Conservation (phyloP, 2,329 filamentous ascomycete genomes). For the Lojkania enalia region DNA sequence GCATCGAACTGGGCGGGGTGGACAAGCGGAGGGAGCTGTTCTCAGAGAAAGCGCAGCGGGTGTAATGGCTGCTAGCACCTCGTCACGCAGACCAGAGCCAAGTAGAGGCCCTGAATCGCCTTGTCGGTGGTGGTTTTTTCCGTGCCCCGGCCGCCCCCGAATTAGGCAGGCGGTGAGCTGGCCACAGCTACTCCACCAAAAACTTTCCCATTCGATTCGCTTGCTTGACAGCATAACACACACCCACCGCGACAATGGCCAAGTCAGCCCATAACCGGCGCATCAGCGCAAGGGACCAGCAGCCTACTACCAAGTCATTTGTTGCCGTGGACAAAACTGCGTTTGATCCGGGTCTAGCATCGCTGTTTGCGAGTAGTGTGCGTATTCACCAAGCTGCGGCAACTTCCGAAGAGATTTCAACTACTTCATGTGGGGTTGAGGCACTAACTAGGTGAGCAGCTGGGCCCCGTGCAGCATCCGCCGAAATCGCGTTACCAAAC, state of each 20-base stretch:
- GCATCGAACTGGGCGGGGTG: constrained; percentile 2
- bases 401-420: constrained; percentile 7
- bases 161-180: constrained; percentile 9
- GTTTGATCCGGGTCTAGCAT: constrained; percentile 51
- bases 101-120: no score
- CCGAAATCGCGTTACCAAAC: constrained; percentile 46
- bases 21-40: constrained; percentile 17
- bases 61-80: neutral
- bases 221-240: constrained; percentile 9
- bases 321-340: constrained; percentile 37
- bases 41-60: neutral
- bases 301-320: constrained; percentile 22
- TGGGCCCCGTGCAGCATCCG: constrained; percentile 44
- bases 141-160: neutral
- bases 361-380: constrained; percentile 52
- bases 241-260: constrained; percentile 30
- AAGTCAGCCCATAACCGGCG: constrained; percentile 36
- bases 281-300: constrained; percentile 16
- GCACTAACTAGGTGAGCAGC: constrained; percentile 23
- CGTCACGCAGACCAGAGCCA: neutral
- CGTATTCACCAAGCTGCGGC: constrained; percentile 19
- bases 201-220: constrained; percentile 30
- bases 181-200: constrained; percentile 30
- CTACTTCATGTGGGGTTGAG: neutral
- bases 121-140: constrained; percentile 6